These are phyloP conservation scores for Jamesozyma gamospora DNA, from an alignment of 805 yeast species.

Conservation along the genomic window DNA sequence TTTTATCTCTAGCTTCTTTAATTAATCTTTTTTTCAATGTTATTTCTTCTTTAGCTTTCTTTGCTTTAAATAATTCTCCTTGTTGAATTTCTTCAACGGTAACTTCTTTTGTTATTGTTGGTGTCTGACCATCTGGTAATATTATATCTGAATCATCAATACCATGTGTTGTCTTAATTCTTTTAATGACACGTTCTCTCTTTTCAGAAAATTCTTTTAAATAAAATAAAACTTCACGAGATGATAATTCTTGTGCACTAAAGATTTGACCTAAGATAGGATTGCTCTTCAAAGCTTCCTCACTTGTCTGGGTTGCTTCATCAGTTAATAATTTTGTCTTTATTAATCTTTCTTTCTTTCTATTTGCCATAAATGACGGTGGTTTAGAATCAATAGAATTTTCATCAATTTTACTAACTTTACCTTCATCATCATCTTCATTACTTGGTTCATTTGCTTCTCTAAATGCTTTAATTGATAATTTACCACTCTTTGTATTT, in stretches of 20 bases:
- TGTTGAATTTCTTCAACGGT: conserved; percentile 7
- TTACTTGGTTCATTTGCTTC: conserved; percentile 12
- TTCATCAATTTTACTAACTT: conserved; percentile 1
- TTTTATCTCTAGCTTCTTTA: background rate
- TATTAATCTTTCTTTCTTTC: conserved; percentile 39
- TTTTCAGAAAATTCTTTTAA: conserved; percentile 26
- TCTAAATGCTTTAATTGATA: conserved; percentile 70
- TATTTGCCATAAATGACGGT: conserved; percentile 66
- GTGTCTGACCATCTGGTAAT: background rate
- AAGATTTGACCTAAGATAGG: conserved; percentile 37
- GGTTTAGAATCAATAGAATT: conserved; percentile 45
- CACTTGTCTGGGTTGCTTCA: conserved; percentile 27
- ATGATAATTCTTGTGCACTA: conserved; percentile 36
- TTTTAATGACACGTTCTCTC: conserved; percentile 20
- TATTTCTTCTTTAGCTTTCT: background rate
- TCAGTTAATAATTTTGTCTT: conserved; percentile 26
- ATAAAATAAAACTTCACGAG: conserved; percentile 35
- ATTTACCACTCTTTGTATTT: conserved; percentile 58
- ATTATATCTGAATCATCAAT: conserved; percentile 22
- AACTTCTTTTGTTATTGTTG: conserved; percentile 10
- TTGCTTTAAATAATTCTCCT: conserved; percentile 3
- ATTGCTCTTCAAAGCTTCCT: conserved; percentile 33
- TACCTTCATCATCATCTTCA: conserved; percentile 18
- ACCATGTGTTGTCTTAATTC: conserved; percentile 25
- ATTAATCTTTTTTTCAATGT: background rate